phyloP scores from a whole-genome alignment of 1,139 yeast genomes.

The Magnusiomyces suaveolens region DNA sequence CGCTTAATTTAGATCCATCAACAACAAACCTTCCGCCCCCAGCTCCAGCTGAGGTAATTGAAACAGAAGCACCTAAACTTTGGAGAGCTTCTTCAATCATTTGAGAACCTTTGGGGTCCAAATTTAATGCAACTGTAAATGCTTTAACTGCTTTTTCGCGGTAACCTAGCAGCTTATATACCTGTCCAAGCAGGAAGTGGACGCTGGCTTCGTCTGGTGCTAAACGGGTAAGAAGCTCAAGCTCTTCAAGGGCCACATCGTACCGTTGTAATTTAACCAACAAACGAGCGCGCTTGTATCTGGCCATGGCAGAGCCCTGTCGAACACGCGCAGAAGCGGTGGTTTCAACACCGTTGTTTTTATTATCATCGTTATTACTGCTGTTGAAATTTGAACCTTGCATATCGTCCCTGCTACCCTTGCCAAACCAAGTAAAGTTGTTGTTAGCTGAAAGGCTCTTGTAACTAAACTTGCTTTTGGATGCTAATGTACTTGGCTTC shows the following conservation, averaged over 20 bases:
- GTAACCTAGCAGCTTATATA: slow-evolving; percentile 68
- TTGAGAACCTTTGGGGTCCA: slow-evolving; percentile 91
- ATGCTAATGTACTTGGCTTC: background rate
- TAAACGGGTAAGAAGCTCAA: slow-evolving; percentile 57
- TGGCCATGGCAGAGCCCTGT: slow-evolving; percentile 61
- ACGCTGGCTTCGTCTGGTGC: slow-evolving; percentile 96
- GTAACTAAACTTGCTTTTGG: background rate
- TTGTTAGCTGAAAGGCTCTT: background rate
- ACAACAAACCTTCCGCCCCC: background rate
- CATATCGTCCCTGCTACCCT: background rate
- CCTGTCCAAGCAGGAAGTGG: slow-evolving; percentile 78
- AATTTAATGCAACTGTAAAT: slow-evolving; percentile 78
- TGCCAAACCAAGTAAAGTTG: background rate
- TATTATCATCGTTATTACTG: background rate
- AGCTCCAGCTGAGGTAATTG: background rate
- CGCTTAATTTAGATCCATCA: background rate
- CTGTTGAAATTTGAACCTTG: background rate
- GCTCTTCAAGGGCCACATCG: slow-evolving; percentile 61
- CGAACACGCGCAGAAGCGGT: slow-evolving; percentile 55
- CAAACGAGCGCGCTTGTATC: slow-evolving; percentile 82
- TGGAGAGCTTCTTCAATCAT: slow-evolving; percentile 80
- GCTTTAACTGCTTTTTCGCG: slow-evolving; percentile 73
- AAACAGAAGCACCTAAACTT: slow-evolving; percentile 13
- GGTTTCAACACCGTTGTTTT: slow-evolving; percentile 26
- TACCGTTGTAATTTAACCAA: slow-evolving; percentile 63